Evolutionary conservation across 176 grass and related monocot genomes (phyloP), one percentile per base, ranked within the genome.

Genomic region (Neostapfia colusana): DNA sequence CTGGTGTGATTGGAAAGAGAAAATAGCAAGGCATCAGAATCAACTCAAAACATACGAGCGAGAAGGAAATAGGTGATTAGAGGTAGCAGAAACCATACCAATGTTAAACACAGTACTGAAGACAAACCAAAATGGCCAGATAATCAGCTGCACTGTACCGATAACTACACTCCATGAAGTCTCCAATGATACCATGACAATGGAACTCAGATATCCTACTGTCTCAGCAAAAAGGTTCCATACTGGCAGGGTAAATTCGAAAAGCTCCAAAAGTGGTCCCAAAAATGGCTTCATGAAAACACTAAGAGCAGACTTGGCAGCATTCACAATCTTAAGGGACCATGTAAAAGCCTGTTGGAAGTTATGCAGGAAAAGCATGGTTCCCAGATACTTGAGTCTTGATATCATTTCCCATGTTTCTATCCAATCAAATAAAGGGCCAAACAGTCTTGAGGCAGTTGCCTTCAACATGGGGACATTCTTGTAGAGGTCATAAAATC

Each of bases 361-460:
- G 65, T 99, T 85, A 79, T 99, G 87, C 63, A 99, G 84, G 60
- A 99, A 99, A 86, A 99, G 89, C 91, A 99, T 99, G 26, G 95
- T 99, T 75, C 95, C 91, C 17, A 99, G 82, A 82, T 99, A 99
- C 31, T 91, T 91, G 23, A 99, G 74, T 79, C 95, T 84, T 74
- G 95, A 90, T 74, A 99, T 87, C 95, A 99, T 99, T 83, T 99
- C 95, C 95, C 89, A 95, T 41, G 92, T 95, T 81, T 99, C 91
- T 86, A 99, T 99, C 95, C 95, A 92, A 73, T 95, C 85, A 88
- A 99, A 95, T 65, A 95, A 90, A 16, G 95, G 95, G 13, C 95
- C 95, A 82, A 99, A 99, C 31, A 99, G 84, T 77, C 86, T 91
- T 74, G 95, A 94, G 41, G 92, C 82, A 71, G 95, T 99, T 58